Base-by-base conservation (phyloP, 1,284 basidiomycete species). In the Tylopilus sp. region DNA sequence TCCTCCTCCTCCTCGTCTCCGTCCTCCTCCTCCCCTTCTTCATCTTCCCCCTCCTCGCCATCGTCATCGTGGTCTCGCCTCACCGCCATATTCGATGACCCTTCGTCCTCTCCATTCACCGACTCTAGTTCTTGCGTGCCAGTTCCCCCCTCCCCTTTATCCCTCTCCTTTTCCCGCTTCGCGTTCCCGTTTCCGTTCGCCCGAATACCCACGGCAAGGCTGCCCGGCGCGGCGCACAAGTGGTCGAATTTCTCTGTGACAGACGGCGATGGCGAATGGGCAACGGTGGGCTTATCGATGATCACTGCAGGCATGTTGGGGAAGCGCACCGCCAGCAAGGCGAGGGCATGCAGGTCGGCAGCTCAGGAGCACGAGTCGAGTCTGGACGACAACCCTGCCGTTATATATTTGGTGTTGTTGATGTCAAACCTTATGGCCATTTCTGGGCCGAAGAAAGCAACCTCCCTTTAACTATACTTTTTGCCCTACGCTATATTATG, bases 1-100 rank as follows among this genome's bases (percentile, higher is more conserved):
- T 77, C 79, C 0, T 77, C 78, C 0, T 77, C 78, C 0, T 82
- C 79, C 0, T 78, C 78, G 0, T 77, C 79, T 0, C 77, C 78
- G 0, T 77, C 78, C 0, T 70, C 72, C 0, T 69, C 68, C 0
- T 65, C 65, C 0, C 65, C 67, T 0, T 61, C 64, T 2, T 63
- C 66, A 0, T 59, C 58, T 2, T 57, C 67, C 11, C 61, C 64
- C 0, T 60, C 63, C 3, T 55, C 60, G 0, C 58, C 66, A 3
- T 59, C 60, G 9, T 48, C 56, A 28, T 54, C 49, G 5, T 50
- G 38, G 35, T 53, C 35, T 13, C 42, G 28, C 18, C 18, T 35
- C 25, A 36, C 39, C 25, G 21, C 35, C 19, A 28, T 31, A 33
- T 31, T 33, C 18, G 37, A 30, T 6, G 49, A 42, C 41, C 36